Evolutionary conservation across 2,329 filamentous ascomycete genomes (phyloP), one percentile per base, ranked within the genome.

Genomic region (Hirsutella thompsonii): DNA sequence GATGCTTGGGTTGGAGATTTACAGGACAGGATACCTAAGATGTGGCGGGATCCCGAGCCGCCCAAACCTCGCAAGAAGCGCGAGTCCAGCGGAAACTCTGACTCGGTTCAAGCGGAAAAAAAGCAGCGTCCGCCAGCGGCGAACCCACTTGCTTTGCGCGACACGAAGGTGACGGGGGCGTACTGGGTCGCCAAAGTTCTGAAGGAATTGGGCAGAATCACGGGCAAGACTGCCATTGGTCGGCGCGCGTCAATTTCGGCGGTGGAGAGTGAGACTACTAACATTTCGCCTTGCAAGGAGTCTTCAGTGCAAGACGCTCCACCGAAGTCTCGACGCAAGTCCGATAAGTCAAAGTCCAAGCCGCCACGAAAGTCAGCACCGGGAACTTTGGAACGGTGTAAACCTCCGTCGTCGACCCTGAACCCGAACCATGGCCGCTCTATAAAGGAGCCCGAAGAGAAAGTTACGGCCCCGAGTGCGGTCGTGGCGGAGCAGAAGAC

Each of bases 1-100:
- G 81, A 86, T 49, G 74, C 74, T 4, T 86, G 81, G 81, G 79
- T 85, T 1, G 58, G 68, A 9, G 77, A 83, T 51, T 55, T 85
- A 41, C 74, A 72, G 45, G 58, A 61, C 39, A 70, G 74, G 40
- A 69, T 79, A 42, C 72, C 76, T 2, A 68, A 70, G 37, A 61
- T 82, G 4, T 82, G 77, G 76, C 59, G 74, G 42, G 68, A 69
- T 0, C 66, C 67, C 0, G 66, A 69, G 37, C 66, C 62, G 42
- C 58, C 61, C 37, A 69, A 67, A 18, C 32, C 32, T 49, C 50
- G 48, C 14, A 61, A 57, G 49, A 62, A 58, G 46, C 52, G 57
- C 23, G 61, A 62, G 23, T 53, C 50, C 5, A 46, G 46, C 19
- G 51, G 51, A 26, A 41, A 40, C 5, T 32, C 45, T 6, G 52